Evolutionary conservation across 805 yeast genomes (phyloP).

Genomic region (Kazachstania taianensis): DNA sequence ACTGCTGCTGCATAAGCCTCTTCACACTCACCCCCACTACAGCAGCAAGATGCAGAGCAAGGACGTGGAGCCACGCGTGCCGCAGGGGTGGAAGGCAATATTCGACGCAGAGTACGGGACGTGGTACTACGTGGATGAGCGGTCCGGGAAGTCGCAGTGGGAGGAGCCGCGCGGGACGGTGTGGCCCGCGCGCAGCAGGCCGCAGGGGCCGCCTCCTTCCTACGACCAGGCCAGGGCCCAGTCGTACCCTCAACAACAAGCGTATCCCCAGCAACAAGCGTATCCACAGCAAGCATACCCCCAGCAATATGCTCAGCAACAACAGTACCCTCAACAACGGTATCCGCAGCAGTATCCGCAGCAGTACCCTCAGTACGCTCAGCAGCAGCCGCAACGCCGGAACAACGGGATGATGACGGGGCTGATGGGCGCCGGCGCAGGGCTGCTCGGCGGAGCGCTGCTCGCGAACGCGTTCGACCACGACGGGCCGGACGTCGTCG

Average conservation of each 20-base stretch:
- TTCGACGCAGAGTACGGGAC: conserved; percentile 60
- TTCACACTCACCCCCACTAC: neutral
- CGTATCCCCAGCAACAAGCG: conserved; percentile 17
- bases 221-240: conserved; percentile 10
- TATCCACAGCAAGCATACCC: conserved; percentile 19
- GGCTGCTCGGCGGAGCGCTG: conserved; percentile 52
- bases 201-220: conserved; percentile 34
- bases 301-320: conserved; percentile 16
- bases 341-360: conserved; percentile 2
- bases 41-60: conserved; percentile 16
- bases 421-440: conserved; percentile 45
- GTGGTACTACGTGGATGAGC: conserved; percentile 72
- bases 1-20: neutral
- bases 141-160: conserved; percentile 80
- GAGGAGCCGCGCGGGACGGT: conserved; percentile 61
- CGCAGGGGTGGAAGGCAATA: conserved; percentile 64
- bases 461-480: conserved; percentile 35
- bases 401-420: conserved; percentile 31
- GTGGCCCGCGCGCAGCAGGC: conserved; percentile 24
- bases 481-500: conserved; percentile 15
- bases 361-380: conserved; percentile 26
- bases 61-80: conserved; percentile 42
- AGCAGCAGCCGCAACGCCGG: conserved; percentile 22
- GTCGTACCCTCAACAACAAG: conserved; percentile 20
- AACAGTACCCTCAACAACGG: conserved; percentile 7